Evolutionary conservation across 768 basidiomycete genomes (phyloP).

Genomic region (Pulveroboletus ravenelii): DNA sequence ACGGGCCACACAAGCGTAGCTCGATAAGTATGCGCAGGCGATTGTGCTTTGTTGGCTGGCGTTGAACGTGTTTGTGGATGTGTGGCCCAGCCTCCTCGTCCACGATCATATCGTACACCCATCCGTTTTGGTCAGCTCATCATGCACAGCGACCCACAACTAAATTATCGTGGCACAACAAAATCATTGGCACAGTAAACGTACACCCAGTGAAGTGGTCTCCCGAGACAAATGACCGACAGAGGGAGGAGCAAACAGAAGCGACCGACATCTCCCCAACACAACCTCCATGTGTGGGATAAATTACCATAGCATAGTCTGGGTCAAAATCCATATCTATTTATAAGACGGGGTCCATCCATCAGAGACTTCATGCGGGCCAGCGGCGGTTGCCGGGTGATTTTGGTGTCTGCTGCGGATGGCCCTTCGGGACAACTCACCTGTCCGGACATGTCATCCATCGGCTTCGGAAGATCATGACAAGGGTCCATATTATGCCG

Average conservation of each 20-base stretch:
- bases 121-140: constrained; percentile 3
- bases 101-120: not conserved
- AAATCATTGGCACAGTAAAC: constrained; percentile 1
- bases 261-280: constrained; percentile 12
- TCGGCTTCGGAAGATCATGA: constrained; percentile 1
- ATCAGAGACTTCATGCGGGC: constrained; percentile 6
- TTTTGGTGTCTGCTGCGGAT: constrained; percentile 4
- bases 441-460: constrained; percentile 7
- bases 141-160: not conserved
- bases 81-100: not conserved
- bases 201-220: constrained; percentile 9
- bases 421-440: constrained; percentile 22
- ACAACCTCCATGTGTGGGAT: constrained; percentile 6
- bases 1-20: not conserved
- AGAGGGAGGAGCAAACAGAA: not conserved
- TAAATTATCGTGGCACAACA: constrained; percentile 15
- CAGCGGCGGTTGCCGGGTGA: constrained; percentile 3
- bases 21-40: not conserved
- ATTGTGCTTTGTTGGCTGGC: too few species aligned
- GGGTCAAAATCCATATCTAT: constrained; percentile 21
- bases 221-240: constrained; percentile 14
- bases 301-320: constrained; percentile 18
- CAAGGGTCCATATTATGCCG: constrained; percentile 10
- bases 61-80: not conserved
- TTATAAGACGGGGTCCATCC: constrained; percentile 10